Evolutionary conservation across 108 stramenopile species (phyloP).

Genomic region (Bacterosira constricta): DNA sequence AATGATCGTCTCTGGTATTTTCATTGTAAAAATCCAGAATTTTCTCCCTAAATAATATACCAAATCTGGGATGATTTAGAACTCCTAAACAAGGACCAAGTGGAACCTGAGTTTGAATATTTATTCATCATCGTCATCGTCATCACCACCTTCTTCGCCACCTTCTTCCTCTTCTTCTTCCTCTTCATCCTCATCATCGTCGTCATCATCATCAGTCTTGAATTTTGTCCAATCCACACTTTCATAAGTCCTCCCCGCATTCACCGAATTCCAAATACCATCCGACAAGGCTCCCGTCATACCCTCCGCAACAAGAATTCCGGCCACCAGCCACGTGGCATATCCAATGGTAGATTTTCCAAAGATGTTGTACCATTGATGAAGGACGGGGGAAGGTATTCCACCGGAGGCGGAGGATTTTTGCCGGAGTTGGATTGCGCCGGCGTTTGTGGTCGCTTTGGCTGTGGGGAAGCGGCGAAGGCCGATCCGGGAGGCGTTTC

Average conservation of each 20-base stretch:
- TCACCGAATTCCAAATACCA: conserved; percentile 72
- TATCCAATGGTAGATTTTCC: conserved; percentile 84
- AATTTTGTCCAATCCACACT: conserved; percentile 89
- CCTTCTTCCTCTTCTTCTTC: conserved; percentile 70
- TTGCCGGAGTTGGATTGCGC: conserved; percentile 9
- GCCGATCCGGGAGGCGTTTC: conserved; percentile 34
- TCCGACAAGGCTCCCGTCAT: conserved; percentile 65
- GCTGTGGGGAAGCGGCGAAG: conserved; percentile 24
- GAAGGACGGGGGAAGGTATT: conserved; percentile 41
- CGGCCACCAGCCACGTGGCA: conserved; percentile 77
- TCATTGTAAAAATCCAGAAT: neutral
- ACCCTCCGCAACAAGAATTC: conserved; percentile 77
- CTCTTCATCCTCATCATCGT: conserved; percentile 83
- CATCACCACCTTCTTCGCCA: conserved; percentile 30
- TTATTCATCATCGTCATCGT: conserved; percentile 30
- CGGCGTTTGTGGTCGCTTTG: neutral
- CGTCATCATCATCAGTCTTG: conserved; percentile 73
- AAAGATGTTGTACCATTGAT: conserved; percentile 61
- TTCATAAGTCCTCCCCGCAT: conserved; percentile 76
- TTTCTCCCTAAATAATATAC: too few relatives aligned
- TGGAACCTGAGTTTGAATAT: neutral
- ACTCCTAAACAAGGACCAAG: neutral
- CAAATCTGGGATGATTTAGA: too few relatives aligned
- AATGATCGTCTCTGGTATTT: too few relatives aligned
- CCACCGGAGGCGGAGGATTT: conserved; percentile 37